These are phyloP conservation scores for Lodderomyces orthopsilosis DNA, from an alignment of 1,139 yeast genomes.

Conservation along the genomic window DNA sequence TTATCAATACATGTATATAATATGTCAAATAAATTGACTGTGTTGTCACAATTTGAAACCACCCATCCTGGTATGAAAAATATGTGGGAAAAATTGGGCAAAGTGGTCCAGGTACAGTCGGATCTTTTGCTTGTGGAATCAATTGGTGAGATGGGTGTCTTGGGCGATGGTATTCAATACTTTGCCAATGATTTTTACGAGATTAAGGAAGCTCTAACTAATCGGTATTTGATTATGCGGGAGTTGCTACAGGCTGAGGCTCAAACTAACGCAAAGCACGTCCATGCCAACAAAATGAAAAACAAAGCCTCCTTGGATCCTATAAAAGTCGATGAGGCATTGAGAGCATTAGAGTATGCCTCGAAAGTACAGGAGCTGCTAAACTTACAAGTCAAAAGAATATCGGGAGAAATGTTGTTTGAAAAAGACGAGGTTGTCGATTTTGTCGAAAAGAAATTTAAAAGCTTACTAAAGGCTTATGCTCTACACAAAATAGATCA, in stretches of 20 bases:
- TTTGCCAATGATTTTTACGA: conserved; percentile 75
- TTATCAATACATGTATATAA: conserved; percentile 61
- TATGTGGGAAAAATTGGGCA: conserved; percentile 78
- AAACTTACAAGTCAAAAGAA: conserved; percentile 70
- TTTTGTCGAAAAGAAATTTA: conserved; percentile 57
- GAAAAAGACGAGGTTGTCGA: conserved; percentile 61
- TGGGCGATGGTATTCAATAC: conserved; percentile 72
- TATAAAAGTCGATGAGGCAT: conserved; percentile 85
- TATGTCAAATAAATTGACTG: conserved; percentile 56
- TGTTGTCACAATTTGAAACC: conserved; percentile 50
- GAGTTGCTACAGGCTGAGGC: conserved; percentile 81
- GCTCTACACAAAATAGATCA: conserved; percentile 77
- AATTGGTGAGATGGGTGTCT: conserved; percentile 67
- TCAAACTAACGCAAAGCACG: conserved; percentile 66
- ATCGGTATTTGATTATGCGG: conserved; percentile 87
- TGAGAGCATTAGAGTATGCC: conserved; percentile 74
- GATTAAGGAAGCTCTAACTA: conserved; percentile 89
- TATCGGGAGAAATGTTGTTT: conserved; percentile 79
- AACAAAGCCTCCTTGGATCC: conserved; percentile 80
- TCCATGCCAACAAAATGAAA: conserved; percentile 71
- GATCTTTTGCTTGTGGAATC: conserved; percentile 76
- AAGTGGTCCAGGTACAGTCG: conserved; percentile 65
- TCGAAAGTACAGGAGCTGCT: conserved; percentile 75
- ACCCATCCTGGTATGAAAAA: conserved; percentile 68
- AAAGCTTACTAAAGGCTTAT: conserved; percentile 53